Conservation (phyloP, 1,284 basidiomycete species). For the Melampsora larici-populina region DNA sequence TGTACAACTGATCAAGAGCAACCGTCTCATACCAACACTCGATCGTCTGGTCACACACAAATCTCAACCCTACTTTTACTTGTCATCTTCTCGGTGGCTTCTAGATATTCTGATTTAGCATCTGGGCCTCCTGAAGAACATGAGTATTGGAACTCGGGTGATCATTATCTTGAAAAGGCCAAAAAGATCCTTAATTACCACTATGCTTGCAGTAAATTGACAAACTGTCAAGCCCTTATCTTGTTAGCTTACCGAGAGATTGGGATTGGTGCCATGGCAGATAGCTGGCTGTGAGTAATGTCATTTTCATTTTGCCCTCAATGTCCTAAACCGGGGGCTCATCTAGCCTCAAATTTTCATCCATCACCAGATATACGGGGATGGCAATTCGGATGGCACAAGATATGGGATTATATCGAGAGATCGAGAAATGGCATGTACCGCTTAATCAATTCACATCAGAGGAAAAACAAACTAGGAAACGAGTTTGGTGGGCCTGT, state of each 20-base stretch:
- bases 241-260: constrained; percentile 76
- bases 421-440: constrained; percentile 67
- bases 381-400: constrained; percentile 64
- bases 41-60: constrained; percentile 47
- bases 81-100: constrained; percentile 71
- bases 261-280: constrained; percentile 79
- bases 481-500: constrained; percentile 76
- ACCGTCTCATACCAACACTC: constrained; percentile 40
- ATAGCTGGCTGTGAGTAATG: constrained; percentile 74
- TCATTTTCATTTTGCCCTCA: constrained; percentile 58
- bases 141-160: constrained; percentile 75
- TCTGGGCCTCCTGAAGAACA: constrained; percentile 58
- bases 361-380: constrained; percentile 27
- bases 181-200: constrained; percentile 66
- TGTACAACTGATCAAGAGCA: constrained; percentile 44
- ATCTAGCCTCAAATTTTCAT: constrained; percentile 47
- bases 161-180: constrained; percentile 67
- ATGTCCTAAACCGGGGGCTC: neutral
- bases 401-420: constrained; percentile 76
- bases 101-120: constrained; percentile 61
- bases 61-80: constrained; percentile 68
- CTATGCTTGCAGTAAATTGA: constrained; percentile 65
- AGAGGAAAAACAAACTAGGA: constrained; percentile 68
- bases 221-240: constrained; percentile 71
- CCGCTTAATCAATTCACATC: constrained; percentile 64